A percentile compares a stretch with the other conserved stretches of the same genome.
Evolutionary conservation across 108 stramenopile species (phyloP).

Genomic region (Cylindrotheca closterium): DNA sequence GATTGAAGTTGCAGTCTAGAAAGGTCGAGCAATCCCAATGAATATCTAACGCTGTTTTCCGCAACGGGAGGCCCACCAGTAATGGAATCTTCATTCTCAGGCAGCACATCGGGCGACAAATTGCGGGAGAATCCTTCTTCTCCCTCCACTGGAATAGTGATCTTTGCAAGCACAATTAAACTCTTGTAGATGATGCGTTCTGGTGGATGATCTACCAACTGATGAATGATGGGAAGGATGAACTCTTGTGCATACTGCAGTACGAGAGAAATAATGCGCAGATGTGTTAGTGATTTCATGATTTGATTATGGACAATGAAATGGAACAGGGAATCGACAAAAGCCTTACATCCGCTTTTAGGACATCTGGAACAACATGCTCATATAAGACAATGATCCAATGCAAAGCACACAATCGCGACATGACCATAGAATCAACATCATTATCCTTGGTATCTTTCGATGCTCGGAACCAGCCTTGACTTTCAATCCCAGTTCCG

Average conservation of each 20-base stretch:
- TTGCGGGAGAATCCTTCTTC: conserved; percentile 32
- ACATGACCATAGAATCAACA: conserved; percentile 63
- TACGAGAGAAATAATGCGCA: conserved; percentile 2
- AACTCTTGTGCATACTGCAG: conserved; percentile 80
- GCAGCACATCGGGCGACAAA: not conserved
- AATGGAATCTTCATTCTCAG: conserved; percentile 5
- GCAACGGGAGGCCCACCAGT: conserved; percentile 45
- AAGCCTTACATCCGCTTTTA: conserved; percentile 79
- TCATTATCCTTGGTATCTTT: conserved; percentile 43
- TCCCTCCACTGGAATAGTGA: conserved; percentile 71
- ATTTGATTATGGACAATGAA: conserved; percentile 8
- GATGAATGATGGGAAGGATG: conserved; percentile 79
- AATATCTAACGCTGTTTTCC: conserved; percentile 60
- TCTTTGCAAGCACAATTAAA: conserved; percentile 80
- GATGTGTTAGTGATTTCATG: too few species aligned
- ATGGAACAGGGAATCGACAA: not conserved
- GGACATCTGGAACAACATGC: conserved; percentile 74
- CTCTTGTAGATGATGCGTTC: conserved; percentile 81
- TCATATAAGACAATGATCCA: conserved; percentile 88
- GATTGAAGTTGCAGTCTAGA: conserved; percentile 49
- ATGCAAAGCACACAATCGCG: conserved; percentile 79
- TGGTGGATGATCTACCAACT: conserved; percentile 79
- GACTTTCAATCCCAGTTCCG: conserved; percentile 81
- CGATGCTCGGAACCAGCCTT: conserved; percentile 81
- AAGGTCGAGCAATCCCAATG: conserved; percentile 63